Evolutionary conservation across 176 grass and related monocot genomes (phyloP).

Genomic region (Oryza officinalis): DNA sequence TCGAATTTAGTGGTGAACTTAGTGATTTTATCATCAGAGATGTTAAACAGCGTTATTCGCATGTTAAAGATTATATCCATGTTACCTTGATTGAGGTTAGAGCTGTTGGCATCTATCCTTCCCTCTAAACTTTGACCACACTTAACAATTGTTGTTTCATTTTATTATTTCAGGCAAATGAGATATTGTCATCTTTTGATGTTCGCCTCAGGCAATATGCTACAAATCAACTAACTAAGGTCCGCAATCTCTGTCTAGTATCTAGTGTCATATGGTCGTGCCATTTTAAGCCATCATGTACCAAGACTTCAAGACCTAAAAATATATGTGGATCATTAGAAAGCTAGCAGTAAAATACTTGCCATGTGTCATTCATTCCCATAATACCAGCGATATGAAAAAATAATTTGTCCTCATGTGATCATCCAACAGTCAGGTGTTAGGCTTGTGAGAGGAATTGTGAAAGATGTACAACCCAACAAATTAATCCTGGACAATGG

Average conservation of each 20-base stretch:
- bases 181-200: constrained; percentile 95
- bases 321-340: neutral
- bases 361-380: too few relatives aligned
- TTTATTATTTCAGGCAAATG: constrained; percentile 76
- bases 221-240: constrained; percentile 83
- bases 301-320: neutral
- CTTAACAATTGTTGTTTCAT: neutral
- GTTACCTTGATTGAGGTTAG: constrained; percentile 97
- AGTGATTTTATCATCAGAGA: constrained; percentile 96
- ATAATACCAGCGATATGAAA: too few relatives aligned
- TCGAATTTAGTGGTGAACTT: constrained; percentile 99
- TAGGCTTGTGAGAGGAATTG: constrained; percentile 75
- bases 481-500: constrained; percentile 85
- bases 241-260: constrained; percentile 25
- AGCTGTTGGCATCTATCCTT: neutral
- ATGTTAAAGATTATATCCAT: constrained; percentile 90
- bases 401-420: constrained; percentile 20
- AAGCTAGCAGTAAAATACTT: neutral
- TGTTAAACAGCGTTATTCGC: constrained; percentile 88
- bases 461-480: constrained; percentile 82
- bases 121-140: neutral
- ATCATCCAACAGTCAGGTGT: constrained; percentile 76
- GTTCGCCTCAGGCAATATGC: constrained; percentile 95
- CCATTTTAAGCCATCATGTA: constrained; percentile 11
- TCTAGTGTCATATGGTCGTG: neutral